A percentile compares a stretch with the other conserved stretches of the same genome.
Evolutionary conservation across 2,329 filamentous ascomycete species (phyloP).

Genomic region (Pseudogymnoascus pannorum): DNA sequence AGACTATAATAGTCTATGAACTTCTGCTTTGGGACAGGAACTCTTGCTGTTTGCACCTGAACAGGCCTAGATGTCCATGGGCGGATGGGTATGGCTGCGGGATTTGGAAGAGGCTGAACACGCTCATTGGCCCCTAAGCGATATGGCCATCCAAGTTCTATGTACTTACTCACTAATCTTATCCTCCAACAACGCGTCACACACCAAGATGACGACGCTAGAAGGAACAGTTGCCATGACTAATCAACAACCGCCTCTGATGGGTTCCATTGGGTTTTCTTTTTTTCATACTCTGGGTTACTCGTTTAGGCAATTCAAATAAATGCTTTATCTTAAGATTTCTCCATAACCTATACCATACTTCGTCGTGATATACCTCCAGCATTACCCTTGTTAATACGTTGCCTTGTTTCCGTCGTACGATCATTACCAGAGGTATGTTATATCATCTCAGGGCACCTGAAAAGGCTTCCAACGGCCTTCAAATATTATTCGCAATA

Average conservation of each 20-base stretch:
- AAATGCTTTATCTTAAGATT: neutral
- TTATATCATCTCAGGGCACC: neutral
- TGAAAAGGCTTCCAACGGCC: neutral
- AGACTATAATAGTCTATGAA: neutral
- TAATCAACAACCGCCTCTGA: neutral
- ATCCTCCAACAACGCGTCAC: conserved; percentile 2
- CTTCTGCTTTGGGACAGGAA: conserved; percentile 1
- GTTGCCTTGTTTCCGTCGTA: neutral
- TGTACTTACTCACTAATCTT: too few relatives aligned
- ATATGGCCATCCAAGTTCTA: conserved; percentile 5
- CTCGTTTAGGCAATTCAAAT: conserved; percentile 6
- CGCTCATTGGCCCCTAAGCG: conserved; percentile 1
- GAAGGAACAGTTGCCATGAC: neutral
- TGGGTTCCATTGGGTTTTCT: neutral
- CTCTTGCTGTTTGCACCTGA: conserved; percentile 7
- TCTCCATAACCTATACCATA: neutral
- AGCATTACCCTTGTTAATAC: neutral
- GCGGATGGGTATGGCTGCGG: conserved; percentile 1
- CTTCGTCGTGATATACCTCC: neutral
- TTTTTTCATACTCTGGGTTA: neutral
- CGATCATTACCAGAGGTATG: neutral
- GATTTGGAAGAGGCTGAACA: conserved; percentile 5
- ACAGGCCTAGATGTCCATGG: conserved; percentile 6
- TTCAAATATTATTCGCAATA: neutral
- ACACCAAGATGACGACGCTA: conserved; percentile 5